Evolutionary conservation across 441 rosid genomes (phyloP), one percentile per base, ranked within the genome.

Genomic region (Heliophila coronopifolia): DNA sequence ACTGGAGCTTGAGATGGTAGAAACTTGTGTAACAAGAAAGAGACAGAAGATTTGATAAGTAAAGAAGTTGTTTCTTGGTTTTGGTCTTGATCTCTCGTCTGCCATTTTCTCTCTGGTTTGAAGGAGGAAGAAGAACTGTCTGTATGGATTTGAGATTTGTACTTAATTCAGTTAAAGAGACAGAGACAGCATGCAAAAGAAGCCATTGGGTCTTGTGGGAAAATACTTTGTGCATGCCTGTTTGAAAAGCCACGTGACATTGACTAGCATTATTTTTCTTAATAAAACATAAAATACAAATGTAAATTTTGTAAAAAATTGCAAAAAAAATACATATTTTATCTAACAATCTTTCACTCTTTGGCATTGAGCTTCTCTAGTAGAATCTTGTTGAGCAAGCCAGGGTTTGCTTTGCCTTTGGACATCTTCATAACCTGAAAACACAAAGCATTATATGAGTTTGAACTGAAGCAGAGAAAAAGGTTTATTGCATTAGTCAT

Each of bases 371-470:
- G 61, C 73, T 86, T 86, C 77, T 86, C 77, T 11, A 68, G 9
- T 31, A 91, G 96, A 50, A 86, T 76, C 72, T 82, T 84, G 80
- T 82, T 86, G 43, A 91, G 69, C 47, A 86, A 68, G 11, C 81
- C 88, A 9, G 94, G 98, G 61, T 79, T 86, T 53, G 93, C 98
- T 65, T 82, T 91, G 15, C 94, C 96, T 67, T 80, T 80, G 1
- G 98, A 86, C 58, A 63, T 61, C 74, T 91, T 91, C 96, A 91
- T 91, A 44, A 84, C 79, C 96, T 91, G 78, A 63, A 61, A 58
- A 51, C n/a, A n/a, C n/a, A 66, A 36, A 27, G 34, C 24, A 16
- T 14, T 19, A 9, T 31, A 58, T 5, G 36, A 57, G 23, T 42
- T 42, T 20, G 6, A 48, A 49, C 3, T 20, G 0, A 26, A 26